Percentiles rank a stretch among this genome's conserved stretches.
phyloP scores from a whole-genome alignment of 805 yeast species.

The Candida ortonii region DNA sequence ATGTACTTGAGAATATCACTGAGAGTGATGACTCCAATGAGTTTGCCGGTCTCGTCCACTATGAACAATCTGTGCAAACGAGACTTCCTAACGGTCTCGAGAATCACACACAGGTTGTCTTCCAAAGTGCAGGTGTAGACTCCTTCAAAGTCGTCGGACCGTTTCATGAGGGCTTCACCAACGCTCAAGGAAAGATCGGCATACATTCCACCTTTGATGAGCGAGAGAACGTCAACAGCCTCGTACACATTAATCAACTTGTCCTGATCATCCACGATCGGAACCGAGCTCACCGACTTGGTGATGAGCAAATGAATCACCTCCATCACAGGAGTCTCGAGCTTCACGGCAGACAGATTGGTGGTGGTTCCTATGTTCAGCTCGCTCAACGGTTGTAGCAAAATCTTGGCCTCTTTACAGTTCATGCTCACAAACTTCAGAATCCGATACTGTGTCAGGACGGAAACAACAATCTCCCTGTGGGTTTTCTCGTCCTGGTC shows the following conservation, averaged over 20 bases:
- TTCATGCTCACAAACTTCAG: constrained; percentile 92
- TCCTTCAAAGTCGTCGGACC: constrained; percentile 96
- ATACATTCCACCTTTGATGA: constrained; percentile 92
- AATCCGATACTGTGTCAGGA: constrained; percentile 93
- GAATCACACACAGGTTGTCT: constrained; percentile 82
- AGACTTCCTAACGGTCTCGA: constrained; percentile 90
- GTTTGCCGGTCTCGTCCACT: constrained; percentile 76
- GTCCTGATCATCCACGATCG: constrained; percentile 72
- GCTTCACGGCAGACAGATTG: constrained; percentile 70
- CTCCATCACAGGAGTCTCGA: constrained; percentile 91
- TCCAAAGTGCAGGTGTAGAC: constrained; percentile 90
- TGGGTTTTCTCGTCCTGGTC: constrained; percentile 91
- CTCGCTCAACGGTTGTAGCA: constrained; percentile 71
- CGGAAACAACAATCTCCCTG: constrained; percentile 92
- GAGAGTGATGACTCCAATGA: constrained; percentile 82
- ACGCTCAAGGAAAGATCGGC: constrained; percentile 86
- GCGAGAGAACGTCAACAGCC: constrained; percentile 88
- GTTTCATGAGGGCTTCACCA: constrained; percentile 91
- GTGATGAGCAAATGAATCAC: constrained; percentile 80
- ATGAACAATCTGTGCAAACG: constrained; percentile 89
- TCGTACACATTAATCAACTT: constrained; percentile 87
- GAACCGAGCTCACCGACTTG: constrained; percentile 85
- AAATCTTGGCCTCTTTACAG: constrained; percentile 88
- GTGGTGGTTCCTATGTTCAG: constrained; percentile 58
- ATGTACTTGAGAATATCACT: constrained; percentile 88